phyloP scores from a whole-genome alignment of 768 basidiomycete species.

The Pleurotus platypus region DNA sequence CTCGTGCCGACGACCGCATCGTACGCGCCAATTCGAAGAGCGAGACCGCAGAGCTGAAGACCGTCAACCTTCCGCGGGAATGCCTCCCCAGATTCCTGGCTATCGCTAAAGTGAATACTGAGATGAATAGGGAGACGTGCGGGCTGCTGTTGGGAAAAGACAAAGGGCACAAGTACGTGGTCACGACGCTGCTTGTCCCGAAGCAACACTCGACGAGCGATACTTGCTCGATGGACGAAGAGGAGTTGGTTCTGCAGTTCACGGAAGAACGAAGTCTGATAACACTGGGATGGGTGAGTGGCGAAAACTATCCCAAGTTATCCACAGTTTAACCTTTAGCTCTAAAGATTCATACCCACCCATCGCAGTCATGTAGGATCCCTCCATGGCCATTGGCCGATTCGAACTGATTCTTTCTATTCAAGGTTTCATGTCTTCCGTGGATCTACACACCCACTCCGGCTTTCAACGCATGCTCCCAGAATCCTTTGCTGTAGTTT shows the following conservation, averaged over 20 bases:
- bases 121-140: slow-evolving; percentile 80
- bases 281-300: slow-evolving; percentile 86
- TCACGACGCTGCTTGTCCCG: slow-evolving; percentile 86
- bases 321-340: neutral
- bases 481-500: slow-evolving; percentile 91
- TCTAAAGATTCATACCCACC: slow-evolving; percentile 85
- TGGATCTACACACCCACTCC: slow-evolving; percentile 89
- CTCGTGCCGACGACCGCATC: slow-evolving; percentile 16
- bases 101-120: slow-evolving; percentile 77
- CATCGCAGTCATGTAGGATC: slow-evolving; percentile 76
- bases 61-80: slow-evolving; percentile 66
- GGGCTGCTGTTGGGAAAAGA: slow-evolving; percentile 77
- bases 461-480: slow-evolving; percentile 88
- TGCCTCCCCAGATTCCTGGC: slow-evolving; percentile 73
- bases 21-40: slow-evolving; percentile 19
- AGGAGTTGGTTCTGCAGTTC: slow-evolving; percentile 82
- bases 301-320: slow-evolving; percentile 7
- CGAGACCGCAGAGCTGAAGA: slow-evolving; percentile 44
- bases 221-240: slow-evolving; percentile 91
- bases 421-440: slow-evolving; percentile 88
- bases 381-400: neutral
- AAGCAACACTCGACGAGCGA: slow-evolving; percentile 85
- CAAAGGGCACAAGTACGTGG: slow-evolving; percentile 56
- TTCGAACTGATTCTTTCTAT: slow-evolving; percentile 3
- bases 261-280: slow-evolving; percentile 79